Conservation (phyloP, 257 asterid species). For the Verbena officinalis region DNA sequence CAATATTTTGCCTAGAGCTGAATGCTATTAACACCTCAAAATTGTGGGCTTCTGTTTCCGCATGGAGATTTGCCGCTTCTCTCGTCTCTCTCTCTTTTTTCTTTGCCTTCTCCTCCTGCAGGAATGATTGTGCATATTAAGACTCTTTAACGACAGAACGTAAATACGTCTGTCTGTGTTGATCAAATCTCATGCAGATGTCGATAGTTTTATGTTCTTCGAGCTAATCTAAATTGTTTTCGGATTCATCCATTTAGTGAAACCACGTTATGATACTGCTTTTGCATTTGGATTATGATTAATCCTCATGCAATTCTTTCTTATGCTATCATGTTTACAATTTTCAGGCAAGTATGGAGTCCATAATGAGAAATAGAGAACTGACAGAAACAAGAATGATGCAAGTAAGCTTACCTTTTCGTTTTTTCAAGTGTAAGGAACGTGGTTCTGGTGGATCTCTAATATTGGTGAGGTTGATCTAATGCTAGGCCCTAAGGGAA, state of each 20-base stretch:
- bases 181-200: slow-evolving; percentile 19
- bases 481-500: slow-evolving; percentile 84
- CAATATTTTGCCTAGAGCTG: slow-evolving; percentile 20
- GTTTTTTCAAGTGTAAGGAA: slow-evolving; percentile 17
- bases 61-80: slow-evolving; percentile 13
- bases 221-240: slow-evolving; percentile 7
- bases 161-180: slow-evolving; percentile 17
- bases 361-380: slow-evolving; percentile 94
- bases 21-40: slow-evolving; percentile 20
- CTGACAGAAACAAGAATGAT: slow-evolving; percentile 98
- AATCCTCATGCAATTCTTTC: slow-evolving; percentile 20
- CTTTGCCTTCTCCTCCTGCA: slow-evolving; percentile 6
- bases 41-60: slow-evolving; percentile 6
- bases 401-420: slow-evolving; percentile 67
- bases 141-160: slow-evolving; percentile 7
- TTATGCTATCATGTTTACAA: slow-evolving; percentile 19
- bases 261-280: slow-evolving; percentile 17
- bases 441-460: slow-evolving; percentile 29
- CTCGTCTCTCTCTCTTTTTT: not conserved
- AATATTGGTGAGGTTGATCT: slow-evolving; percentile 27
- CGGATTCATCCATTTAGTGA: slow-evolving; percentile 12
- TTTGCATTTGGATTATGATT: slow-evolving; percentile 19
- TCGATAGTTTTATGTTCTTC: slow-evolving; percentile 25
- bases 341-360: slow-evolving; percentile 83
- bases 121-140: slow-evolving; percentile 10